Base-by-base conservation (phyloP, 2,329 filamentous ascomycete species). In the Helotiales sp. region DNA sequence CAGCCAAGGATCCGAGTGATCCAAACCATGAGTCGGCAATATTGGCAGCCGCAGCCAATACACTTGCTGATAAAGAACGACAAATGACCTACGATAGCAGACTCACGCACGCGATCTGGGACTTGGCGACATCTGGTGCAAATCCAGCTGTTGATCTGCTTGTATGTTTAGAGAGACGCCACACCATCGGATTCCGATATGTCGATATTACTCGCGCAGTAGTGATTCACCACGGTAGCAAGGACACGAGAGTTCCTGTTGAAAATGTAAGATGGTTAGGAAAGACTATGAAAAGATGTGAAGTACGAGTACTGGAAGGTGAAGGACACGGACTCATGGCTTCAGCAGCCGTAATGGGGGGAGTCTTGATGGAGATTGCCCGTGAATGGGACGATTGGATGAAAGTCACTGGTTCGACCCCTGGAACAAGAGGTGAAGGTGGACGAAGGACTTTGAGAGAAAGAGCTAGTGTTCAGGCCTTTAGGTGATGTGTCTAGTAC, bases 241-340 rank as follows among this genome's bases (percentile, higher is more conserved):
- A 90, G 66, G 95, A 99, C 69, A 92, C 89, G 6, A 84, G 95
- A 24, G 95, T 99, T 1, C 95, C 95, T 0, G 89, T 96, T 13
- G 95, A 96, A 57, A 99, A 99, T 69, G 91, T 97, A 22, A 84
- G 88, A 64, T 99, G 95, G 95, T 81, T 99, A 7, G 93, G 92
- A 58, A 93, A 93, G 74, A 90, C 90, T 40, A 98, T 99, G 93
- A 86, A 90, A 29, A 82, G 90, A 48, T 98, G 93, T 72, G 95
- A 98, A 72, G 91, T 99, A 13, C 81, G 93, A 5, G 86, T 98
- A 5, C 79, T 99, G 2, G 90, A 96, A 65, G 91, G 90, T 5
- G 93, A 99, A 73, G 91, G 93, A 2, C 95, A 99, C 70, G 93
- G 95, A 0, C 77, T 99, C 24, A 99, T 99, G 95, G 95, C 95